Conservation (phyloP, 1,139 yeast genomes). For the Kurtzmaniella quercitrusa region DNA sequence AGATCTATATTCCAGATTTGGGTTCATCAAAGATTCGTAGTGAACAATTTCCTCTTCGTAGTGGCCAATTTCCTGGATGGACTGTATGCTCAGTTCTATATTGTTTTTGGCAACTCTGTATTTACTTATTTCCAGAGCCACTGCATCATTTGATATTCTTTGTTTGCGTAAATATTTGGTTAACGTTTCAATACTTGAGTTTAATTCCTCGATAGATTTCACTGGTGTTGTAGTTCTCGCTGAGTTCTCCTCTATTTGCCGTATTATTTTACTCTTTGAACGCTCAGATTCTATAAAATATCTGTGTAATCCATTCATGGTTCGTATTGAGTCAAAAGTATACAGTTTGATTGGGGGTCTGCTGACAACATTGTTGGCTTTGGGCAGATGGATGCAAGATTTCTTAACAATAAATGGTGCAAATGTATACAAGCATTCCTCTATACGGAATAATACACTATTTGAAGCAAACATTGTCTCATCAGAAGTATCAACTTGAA, state of each 20-base stretch:
- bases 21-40: slow-evolving; percentile 25
- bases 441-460: slow-evolving; percentile 22
- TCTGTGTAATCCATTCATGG: slow-evolving; percentile 25
- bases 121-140: slow-evolving; percentile 24
- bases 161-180: slow-evolving; percentile 18
- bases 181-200: slow-evolving; percentile 10
- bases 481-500: slow-evolving; percentile 11
- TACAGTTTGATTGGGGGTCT: slow-evolving; percentile 19
- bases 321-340: slow-evolving; percentile 33
- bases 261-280: slow-evolving; percentile 17
- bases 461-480: slow-evolving; percentile 22
- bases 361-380: not conserved
- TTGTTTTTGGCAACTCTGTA: slow-evolving; percentile 23
- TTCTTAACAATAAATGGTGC: slow-evolving; percentile 11
- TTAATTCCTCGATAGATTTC: not conserved
- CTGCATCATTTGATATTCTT: slow-evolving; percentile 21
- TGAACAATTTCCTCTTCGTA: slow-evolving; percentile 25
- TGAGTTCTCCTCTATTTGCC: slow-evolving; percentile 12
- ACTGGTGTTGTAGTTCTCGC: not conserved
- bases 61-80: slow-evolving; percentile 14
- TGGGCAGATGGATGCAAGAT: slow-evolving; percentile 1
- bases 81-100: slow-evolving; percentile 16
- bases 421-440: slow-evolving; percentile 20
- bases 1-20: slow-evolving; percentile 21
- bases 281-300: slow-evolving; percentile 29